Evolutionary conservation across 225 moss, liverwort and hornwort genomes (phyloP), one percentile per base, ranked within the genome.

Genomic region (Neckera pumila): DNA sequence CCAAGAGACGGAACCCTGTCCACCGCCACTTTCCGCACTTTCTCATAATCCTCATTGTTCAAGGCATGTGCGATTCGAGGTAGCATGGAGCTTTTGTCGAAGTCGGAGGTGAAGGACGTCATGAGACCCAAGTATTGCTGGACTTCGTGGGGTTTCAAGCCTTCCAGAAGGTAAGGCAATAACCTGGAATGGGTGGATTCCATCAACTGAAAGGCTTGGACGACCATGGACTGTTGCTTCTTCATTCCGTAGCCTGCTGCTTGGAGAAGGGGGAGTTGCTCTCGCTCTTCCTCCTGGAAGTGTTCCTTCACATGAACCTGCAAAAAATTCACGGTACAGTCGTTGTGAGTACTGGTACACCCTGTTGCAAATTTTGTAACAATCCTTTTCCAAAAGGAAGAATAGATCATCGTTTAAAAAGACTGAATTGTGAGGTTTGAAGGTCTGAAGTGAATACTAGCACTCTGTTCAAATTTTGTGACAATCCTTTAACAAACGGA

Each of bases 261-360:
- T 84, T 95, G 91, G 6, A 95, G 85, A 17, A 93, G 87, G 9
- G 93, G 93, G 13, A 95, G 88, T 10, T 93, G 91, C 86, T 91
- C 92, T 34, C 75, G 91, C 82, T 95, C 95, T 90, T 95, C 95
- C 87, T 93, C 95, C 89, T 88, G 81, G 42, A 93, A 95, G 11
- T 95, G 95, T 59, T 93, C 91, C 71, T 76, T 88, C 28, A 89
- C 92, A 30, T 95, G 89, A 6, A 63, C 28, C 95, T 93, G 93
- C 80, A 81, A 59, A 8, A 59, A 17, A 40, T 14, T 17, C 81
- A 61, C 10, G 25, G 23, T 14, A 4, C 23, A 2, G 45, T 10
- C 49, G 19, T 14, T 43, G 20, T 60, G 80, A 80, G 60, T 13
- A 43, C 13, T 9, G 14, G 79, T 40, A 40, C 28, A 59, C 12